Base-by-base conservation (phyloP, 2,329 filamentous ascomycete species). In the Cytospora mali region DNA sequence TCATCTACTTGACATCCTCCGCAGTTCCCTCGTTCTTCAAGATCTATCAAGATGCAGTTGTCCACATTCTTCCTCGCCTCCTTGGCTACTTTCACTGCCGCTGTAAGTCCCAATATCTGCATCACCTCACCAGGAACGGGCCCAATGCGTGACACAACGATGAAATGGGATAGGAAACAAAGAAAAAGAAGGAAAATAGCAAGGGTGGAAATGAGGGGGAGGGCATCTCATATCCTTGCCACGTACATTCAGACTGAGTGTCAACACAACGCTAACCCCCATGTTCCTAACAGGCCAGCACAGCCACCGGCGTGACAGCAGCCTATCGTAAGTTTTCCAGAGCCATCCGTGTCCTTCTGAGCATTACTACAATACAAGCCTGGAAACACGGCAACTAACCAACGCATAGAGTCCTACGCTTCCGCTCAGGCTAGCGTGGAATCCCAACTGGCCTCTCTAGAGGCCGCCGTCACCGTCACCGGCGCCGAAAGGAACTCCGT, bases 401-500 rank as follows among this genome's bases (percentile, higher is more conserved):
- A 6, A 29, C 51, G 5, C 3, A 27, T 48, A 60, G 58, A 28
- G 6, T 60, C 58, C 35, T 60, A 54, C 21, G 25, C 50, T 21
- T 27, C 35, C 25, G 58, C 58, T 13, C 58, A 60, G 50, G 58
- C 58, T 52, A 60, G 58, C 58, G 39, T 60, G 5, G 50, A 31
- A 25, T 54, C 58, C 2, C 31, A 49, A 13, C 39, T 60, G 3
- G n/a, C 31, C 50, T 60, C 58, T 5, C 9, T n/a, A n/a, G 50
- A 60, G 50, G 51, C 35, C 18, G 50, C 58, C 18, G 58, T 60
- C 35, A 60, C 58, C 16, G 58, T 35, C 3, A 60, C 58, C 9
- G 58, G 58, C 18, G 50, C 42, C 18, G 58, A 60, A 25, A 46
- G 58, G 21, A 60, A 60, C 50, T 54, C 58, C 39, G 46, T 33